Base-by-base conservation (phyloP, 805 yeast genomes). In the Lipomyces starkeyi region DNA sequence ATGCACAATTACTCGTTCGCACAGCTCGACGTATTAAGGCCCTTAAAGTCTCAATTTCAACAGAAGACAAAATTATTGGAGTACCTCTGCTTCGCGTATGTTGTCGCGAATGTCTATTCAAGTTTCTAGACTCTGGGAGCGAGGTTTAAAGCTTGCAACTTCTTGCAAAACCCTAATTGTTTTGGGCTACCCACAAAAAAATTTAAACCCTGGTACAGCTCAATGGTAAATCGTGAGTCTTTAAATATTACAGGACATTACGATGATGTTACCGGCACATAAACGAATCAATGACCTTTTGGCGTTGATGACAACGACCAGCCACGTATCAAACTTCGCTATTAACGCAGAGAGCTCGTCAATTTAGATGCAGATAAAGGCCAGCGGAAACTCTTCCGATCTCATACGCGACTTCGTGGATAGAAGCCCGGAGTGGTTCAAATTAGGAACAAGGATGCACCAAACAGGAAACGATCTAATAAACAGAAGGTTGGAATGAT, bases 321-420 rank as follows among this genome's bases (percentile, higher is more conserved):
- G 29, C 29, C 29, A 27, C 29, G 29, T 2, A 27, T 27, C 29
- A 27, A 27, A 3, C 29, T 27, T 27, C 29, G 29, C 3, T 25
- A 25, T 27, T 27, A 1, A 27, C 29, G 5, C 29, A 3, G 29
- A 3, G 29, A 2, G 29, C 27, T 25, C 27, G 73, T 87, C 29
- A 77, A 81, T 3, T 80, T 91, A 29, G 94, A 91, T 67, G 82
- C 87, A 0, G 91, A 85, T 47, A 75, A 83, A 6, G 97, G 91
- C 75, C 85, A 87, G 63, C 78, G 85, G 58, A 84, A 83, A 34
- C 62, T 64, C 13, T 71, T 62, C 54, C 55, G 64, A 40, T 71
- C 67, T 1, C 67, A 64, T 35, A 54, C 65, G 11, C 34, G 65
- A 20, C 58, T 61, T 5, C 49, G 67, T 9, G 61, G 68, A 8